These are phyloP conservation scores for Knoxdaviesia proteae DNA, from an alignment of 2,329 filamentous ascomycete genomes.

Conservation along the genomic window DNA sequence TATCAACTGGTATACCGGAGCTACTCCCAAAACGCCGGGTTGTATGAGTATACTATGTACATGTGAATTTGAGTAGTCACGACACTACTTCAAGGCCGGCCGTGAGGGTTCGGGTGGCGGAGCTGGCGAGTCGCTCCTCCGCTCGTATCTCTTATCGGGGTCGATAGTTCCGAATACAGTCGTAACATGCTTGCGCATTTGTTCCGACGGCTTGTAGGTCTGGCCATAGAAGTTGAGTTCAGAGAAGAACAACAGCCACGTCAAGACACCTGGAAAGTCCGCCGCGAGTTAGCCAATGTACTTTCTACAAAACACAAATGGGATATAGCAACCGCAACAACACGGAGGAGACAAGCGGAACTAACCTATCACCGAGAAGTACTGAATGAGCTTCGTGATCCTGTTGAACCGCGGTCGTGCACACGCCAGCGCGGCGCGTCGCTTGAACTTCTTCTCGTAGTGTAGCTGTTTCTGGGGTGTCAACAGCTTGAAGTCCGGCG, in stretches of 20 bases:
- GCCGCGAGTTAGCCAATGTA: not conserved
- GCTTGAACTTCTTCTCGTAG: constrained; percentile 60
- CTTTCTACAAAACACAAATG: not conserved
- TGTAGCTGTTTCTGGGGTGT: constrained; percentile 53
- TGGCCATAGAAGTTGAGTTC: constrained; percentile 23
- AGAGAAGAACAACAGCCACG: constrained; percentile 18
- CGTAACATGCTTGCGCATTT: not conserved
- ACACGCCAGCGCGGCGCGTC: constrained; percentile 41
- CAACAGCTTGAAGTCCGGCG: constrained; percentile 52
- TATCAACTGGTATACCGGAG: too few relatives aligned
- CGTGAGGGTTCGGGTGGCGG: not conserved
- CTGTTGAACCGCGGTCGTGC: constrained; percentile 44
- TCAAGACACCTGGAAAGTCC: constrained; percentile 12
- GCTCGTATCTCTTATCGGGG: constrained; percentile 20
- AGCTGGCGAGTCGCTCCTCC: constrained; percentile 17
- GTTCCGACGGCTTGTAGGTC: constrained; percentile 14
- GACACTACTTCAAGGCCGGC: too few relatives aligned
- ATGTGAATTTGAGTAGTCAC: too few relatives aligned
- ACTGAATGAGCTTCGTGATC: constrained; percentile 42
- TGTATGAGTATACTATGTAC: too few relatives aligned
- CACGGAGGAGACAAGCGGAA: constrained; percentile 2
- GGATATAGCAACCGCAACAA: not conserved
- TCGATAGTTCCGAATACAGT: constrained; percentile 19
- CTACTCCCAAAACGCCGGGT: too few relatives aligned
- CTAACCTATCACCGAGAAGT: constrained; percentile 34